Percentiles rank a stretch among this genome's conserved stretches.
phyloP scores from a whole-genome alignment of 108 stramenopile species.

The Skeletonema potamos region DNA sequence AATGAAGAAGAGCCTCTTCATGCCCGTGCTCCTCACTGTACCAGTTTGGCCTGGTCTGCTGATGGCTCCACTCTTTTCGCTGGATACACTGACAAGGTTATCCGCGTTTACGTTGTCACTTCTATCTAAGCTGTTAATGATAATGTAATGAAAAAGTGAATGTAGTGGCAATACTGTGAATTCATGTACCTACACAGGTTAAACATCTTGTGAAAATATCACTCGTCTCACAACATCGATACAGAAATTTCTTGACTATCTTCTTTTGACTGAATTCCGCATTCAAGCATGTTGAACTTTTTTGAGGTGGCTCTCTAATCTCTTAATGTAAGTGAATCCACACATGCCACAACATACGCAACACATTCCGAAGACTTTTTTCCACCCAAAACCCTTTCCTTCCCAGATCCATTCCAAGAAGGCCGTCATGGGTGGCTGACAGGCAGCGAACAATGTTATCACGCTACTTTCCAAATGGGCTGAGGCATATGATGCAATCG shows the following conservation, averaged over 20 bases:
- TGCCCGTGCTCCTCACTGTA: conserved; percentile 79
- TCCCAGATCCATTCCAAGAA: conserved; percentile 42
- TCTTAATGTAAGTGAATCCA: conserved; percentile 31
- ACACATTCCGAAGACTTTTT: conserved; percentile 32
- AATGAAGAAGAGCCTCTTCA: conserved; percentile 62
- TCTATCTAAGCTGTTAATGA: conserved; percentile 32
- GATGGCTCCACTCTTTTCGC: conserved; percentile 97
- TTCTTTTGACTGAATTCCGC: too few relatives aligned
- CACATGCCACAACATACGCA: conserved; percentile 34
- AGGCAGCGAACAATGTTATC: conserved; percentile 40
- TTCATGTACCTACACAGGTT: too few relatives aligned
- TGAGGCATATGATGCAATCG: conserved; percentile 30
- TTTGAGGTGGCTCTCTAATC: conserved; percentile 6
- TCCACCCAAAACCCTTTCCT: conserved; percentile 27
- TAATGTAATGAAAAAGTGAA: conserved; percentile 7
- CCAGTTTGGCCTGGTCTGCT: conserved; percentile 96
- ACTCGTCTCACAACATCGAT: too few relatives aligned
- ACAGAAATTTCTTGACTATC: too few relatives aligned
- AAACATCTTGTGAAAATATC: too few relatives aligned
- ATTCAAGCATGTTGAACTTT: too few relatives aligned
- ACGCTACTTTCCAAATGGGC: conserved; percentile 36
- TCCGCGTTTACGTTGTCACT: conserved; percentile 93
- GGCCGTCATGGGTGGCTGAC: conserved; percentile 40
- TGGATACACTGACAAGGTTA: conserved; percentile 95
- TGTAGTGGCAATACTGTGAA: too few relatives aligned